Evolutionary conservation across 257 asterid species (phyloP), one percentile per base, ranked within the genome.

Genomic region (Lithospermum erythrorhizon): DNA sequence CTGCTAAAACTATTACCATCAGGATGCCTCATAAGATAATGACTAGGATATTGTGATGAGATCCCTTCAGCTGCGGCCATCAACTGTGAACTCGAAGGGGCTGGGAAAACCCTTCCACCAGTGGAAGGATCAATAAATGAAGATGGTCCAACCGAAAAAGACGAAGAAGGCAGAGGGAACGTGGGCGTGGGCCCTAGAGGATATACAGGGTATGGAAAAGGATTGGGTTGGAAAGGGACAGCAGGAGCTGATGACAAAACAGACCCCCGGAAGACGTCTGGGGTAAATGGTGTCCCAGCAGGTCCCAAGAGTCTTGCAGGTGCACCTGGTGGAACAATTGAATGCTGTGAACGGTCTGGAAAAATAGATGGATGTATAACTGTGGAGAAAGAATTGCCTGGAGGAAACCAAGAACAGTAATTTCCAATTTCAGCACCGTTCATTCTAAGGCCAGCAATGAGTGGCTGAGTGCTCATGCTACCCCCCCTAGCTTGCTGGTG

Each of bases 161-260:
- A 60, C 53, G 82, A 78, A 19, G 97, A 78, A 5, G 93, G 84
- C 57, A 80, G 67, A 61, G 97, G 83, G 57, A 76, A 77, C 58
- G 75, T 71, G 47, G 75, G 58, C 57, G 32, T 27, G 32, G 32
- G 32, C 32, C 86, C 90, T 41, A 83, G 86, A 59, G 95, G 95
- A 57, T 81, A 78, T 56, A 73, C 66, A 0, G 81, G 79, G 48
- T 68, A 78, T 67, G 72, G 85, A 61, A 76, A 78, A 16, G 79
- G 67, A 51, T 19, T 51, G 3, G 55, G 21, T 15, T 16, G 21
- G 55, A 51, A 16, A 51, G 55, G 48, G 16, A 80, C 73, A 0
- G 95, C 95, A 48, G 95, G 94, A 24, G 98, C 85, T 18, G 96
- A 85, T 62, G 96, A 67, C 74, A 90, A 76, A 58, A 87, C 86